Conservation (phyloP, 768 basidiomycete genomes). For the Nidula microcarpa region DNA sequence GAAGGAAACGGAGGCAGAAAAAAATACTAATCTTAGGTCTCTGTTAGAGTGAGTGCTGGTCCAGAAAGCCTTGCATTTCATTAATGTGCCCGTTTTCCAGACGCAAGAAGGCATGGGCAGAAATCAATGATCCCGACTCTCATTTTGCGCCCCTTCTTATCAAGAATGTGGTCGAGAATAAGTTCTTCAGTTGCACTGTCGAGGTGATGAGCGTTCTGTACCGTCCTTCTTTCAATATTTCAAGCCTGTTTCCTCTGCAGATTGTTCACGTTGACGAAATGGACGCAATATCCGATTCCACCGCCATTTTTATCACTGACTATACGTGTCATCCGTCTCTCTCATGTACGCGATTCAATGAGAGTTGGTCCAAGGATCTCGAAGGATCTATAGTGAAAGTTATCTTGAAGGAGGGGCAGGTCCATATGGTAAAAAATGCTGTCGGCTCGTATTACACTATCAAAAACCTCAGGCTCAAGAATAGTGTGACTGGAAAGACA, state of each 20-base stretch:
- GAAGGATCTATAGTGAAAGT: constrained; percentile 50
- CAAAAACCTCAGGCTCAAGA: constrained; percentile 47
- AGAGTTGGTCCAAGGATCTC: constrained; percentile 41
- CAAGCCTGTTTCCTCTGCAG: constrained; percentile 22
- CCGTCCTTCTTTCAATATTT: not conserved
- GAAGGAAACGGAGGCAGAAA: constrained; percentile 31
- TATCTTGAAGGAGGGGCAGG: constrained; percentile 45
- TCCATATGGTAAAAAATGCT: constrained; percentile 31
- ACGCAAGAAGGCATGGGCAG: constrained; percentile 46
- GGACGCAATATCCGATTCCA: constrained; percentile 8
- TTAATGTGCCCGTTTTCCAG: constrained; percentile 21
- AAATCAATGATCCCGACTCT: constrained; percentile 16
- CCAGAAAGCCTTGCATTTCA: no score
- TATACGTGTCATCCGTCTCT: constrained; percentile 53
- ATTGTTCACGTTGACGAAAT: constrained; percentile 35
- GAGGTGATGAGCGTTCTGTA: constrained; percentile 37
- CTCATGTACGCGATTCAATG: constrained; percentile 18
- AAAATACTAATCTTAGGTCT: constrained; percentile 34
- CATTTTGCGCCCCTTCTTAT: constrained; percentile 45
- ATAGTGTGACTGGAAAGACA: constrained; percentile 19
- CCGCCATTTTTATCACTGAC: constrained; percentile 59
- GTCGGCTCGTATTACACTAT: constrained; percentile 44
- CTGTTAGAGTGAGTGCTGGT: constrained; percentile 45
- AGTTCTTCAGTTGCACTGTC: constrained; percentile 52
- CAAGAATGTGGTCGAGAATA: constrained; percentile 36